Evolutionary conservation across 768 basidiomycete species (phyloP), one percentile per base, ranked within the genome.

Genomic region (Russula sp.): DNA sequence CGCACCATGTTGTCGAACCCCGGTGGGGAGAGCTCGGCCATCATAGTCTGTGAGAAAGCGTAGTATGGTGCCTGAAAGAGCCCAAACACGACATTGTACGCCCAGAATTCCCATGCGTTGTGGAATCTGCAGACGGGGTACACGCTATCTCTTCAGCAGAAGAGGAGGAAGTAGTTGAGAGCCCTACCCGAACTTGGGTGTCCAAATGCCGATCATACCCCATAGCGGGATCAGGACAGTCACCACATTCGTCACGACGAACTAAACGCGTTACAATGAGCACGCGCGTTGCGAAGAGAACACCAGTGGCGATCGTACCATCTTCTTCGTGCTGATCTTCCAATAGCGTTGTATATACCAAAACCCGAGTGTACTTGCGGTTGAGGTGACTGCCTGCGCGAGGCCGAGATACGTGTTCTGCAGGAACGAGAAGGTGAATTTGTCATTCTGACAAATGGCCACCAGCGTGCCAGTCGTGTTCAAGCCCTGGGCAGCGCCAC

Each of bases 171-270:
- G 11, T 45, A 32, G 40, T 31, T 40, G 31, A 7, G n/a, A 31
- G 16, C 20, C 81, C 22, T 67, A 88, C 86, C 91, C 91, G 53
- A 94, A 68, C 63, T 80, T 87, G 9, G 75, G 65, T 0, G 90
- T 91, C 89, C 91, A 91, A 53, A 93, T 84, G 1, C 91, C 90
- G 48, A 91, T 78, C 88, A 89, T 88, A 14, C 89, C 88, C 91
- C 91, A 93, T 6, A 91, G 76, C 1, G 91, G 89, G 56, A 93
- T 90, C 49, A 91, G 47, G 31, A 91, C 81, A 3, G 88, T 88
- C 5, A 87, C 82, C 0, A 89, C 80, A 66, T 89, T 91, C 3
- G 89, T 91, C 0, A 88, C 81, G 14, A 85, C 75, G 68, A 92
- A 91, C 88, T 91, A 45, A 0, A 45, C 1, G 6, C 35, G 13